Base-by-base conservation (phyloP, 2,329 filamentous ascomycete genomes). In the Neofusicoccum parvum region DNA sequence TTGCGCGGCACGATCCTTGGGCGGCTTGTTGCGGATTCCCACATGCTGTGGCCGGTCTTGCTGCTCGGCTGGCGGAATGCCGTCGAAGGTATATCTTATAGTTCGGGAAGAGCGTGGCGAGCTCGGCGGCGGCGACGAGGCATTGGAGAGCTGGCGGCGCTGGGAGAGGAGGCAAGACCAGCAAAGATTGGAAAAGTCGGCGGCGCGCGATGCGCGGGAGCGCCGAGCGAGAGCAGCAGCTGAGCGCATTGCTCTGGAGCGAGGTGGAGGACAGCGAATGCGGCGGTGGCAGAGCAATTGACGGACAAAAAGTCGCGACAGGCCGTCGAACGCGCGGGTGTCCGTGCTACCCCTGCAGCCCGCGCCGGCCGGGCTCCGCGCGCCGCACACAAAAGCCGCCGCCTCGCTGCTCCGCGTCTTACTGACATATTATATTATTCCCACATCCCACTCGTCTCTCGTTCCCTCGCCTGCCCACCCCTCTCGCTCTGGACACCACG, bases 161-260 rank as follows among this genome's bases (percentile, higher is more conserved):
- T 64, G 65, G 5, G 54, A 27, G 36, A 59, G 39, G 20, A 60
- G 17, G 37, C 53, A 65, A 39, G 23, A 27, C 62, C 62, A 65
- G 65, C 65, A 65, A 20, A 67, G 37, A 39, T 39, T 45, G 12
- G 65, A 60, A 27, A 60, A 53, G 5, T 67, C 37, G 39, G 46
- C 20, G 46, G 46, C 46, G 27, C 32, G 53, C 41, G 34, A 46
- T 46, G 37, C 37, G 36, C 23, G 54, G 15, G 54, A 59, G 41
- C 54, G 54, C 23, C 39, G 34, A 14, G 54, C 39, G 39, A 59
- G 39, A 36, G 50, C 20, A 20, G 48, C 49, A 15, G 11, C 49
- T 39, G 39, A 54, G 27, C 10, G 60, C 60, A 64, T 64, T 4
- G 15, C 10, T 32, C 6, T 7, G 12, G 14, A 36, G 15, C 11